Conservation (phyloP, 805 yeast genomes). For the Yamadazyma takamatsuzukensis region DNA sequence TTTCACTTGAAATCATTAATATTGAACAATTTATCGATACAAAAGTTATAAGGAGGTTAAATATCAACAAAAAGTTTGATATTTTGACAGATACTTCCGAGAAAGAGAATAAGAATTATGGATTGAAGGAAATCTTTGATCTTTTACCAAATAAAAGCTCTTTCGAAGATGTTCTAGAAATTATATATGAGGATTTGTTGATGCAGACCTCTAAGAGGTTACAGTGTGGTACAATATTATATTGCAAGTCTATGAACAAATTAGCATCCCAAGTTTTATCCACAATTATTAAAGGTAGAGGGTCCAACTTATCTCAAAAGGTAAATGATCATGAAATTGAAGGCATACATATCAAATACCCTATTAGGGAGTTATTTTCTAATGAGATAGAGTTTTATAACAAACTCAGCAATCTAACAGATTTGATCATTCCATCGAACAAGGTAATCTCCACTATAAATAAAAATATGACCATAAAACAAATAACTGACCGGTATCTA, state of each 20-base stretch:
- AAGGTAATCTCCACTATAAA: slow-evolving; percentile 39
- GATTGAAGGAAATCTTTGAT: slow-evolving; percentile 31
- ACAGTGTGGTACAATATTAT: slow-evolving; percentile 54
- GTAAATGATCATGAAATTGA: slow-evolving; percentile 42
- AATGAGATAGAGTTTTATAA: slow-evolving; percentile 64
- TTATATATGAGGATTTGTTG: slow-evolving; percentile 47
- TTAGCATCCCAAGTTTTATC: slow-evolving; percentile 79
- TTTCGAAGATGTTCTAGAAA: slow-evolving; percentile 54
- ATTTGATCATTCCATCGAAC: slow-evolving; percentile 20
- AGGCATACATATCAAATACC: slow-evolving; percentile 52
- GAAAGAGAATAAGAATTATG: slow-evolving; percentile 8
- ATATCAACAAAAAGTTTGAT: slow-evolving; percentile 11
- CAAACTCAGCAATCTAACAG: slow-evolving; percentile 35
- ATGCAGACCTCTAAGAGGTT: slow-evolving; percentile 42
- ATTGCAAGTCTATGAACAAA: slow-evolving; percentile 79
- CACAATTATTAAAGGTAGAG: slow-evolving; percentile 83
- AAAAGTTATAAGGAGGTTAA: slow-evolving; percentile 4
- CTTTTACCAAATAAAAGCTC: slow-evolving; percentile 55
- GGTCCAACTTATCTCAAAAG: slow-evolving; percentile 55
- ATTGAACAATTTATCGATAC: slow-evolving; percentile 2
- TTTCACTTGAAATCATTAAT: slow-evolving; percentile 1
- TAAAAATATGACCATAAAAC: slow-evolving; percentile 77
- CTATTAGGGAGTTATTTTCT: slow-evolving; percentile 69
- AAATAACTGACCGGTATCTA: slow-evolving; percentile 72
- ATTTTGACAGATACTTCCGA: slow-evolving; percentile 7